Percentiles rank a stretch among this genome's conserved stretches.
phyloP scores from a whole-genome alignment of 306 rosid genomes.

The Mucuna pruriens region DNA sequence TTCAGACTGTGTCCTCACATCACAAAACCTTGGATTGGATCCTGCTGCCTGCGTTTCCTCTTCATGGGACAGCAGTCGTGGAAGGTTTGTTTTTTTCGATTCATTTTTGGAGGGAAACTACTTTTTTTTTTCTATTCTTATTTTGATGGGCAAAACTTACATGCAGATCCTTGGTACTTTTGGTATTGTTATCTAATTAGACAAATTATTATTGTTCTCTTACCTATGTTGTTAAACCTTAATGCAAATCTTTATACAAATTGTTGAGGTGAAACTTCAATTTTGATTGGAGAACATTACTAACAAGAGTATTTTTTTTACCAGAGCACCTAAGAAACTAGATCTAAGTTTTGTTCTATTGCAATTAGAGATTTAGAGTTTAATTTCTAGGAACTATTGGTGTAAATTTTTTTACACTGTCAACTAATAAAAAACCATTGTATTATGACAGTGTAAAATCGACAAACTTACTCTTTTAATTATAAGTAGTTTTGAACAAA shows the following conservation, averaged over 20 bases:
- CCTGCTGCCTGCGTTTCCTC: conserved; percentile 54
- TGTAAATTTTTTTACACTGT: no score
- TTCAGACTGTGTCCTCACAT: conserved; percentile 59
- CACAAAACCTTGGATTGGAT: conserved; percentile 77
- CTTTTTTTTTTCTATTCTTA: not conserved
- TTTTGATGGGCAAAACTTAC: not conserved
- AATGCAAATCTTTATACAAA: not conserved
- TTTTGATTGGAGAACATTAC: not conserved
- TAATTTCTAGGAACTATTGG: no score
- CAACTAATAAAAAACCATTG: no score
- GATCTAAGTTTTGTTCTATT: not conserved
- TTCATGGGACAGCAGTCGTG: conserved; percentile 75
- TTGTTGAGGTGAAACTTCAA: not conserved
- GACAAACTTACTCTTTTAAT: no score
- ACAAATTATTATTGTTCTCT: not conserved
- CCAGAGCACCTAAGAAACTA: not conserved
- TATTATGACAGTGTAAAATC: no score
- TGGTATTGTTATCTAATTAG: not conserved
- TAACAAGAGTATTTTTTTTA: no score
- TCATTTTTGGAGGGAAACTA: not conserved
- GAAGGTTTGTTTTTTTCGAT: conserved; percentile 73
- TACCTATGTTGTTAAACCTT: not conserved
- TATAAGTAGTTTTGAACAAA: no score
- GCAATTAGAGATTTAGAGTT: no score
- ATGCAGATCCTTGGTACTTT: not conserved